phyloP scores from a whole-genome alignment of 2,329 filamentous ascomycete genomes.

The Sporothrix variecibatus region DNA sequence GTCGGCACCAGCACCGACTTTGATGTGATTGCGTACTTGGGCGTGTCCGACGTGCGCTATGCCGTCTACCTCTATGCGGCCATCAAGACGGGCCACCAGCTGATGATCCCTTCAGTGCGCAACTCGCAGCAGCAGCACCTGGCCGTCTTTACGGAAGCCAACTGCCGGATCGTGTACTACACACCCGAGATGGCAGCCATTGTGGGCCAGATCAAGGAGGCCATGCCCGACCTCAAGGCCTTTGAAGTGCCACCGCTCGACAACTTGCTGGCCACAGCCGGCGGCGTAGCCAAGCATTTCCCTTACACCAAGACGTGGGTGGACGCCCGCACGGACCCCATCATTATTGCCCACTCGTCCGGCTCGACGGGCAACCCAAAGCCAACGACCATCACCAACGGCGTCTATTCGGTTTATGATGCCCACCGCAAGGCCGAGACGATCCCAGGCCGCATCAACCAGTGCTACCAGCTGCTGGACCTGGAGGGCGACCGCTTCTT shows the following conservation, averaged over 20 bases:
- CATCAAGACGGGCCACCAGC: constrained; percentile 26
- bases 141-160: constrained; percentile 22
- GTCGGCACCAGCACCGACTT: constrained; percentile 1
- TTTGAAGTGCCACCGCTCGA: background rate
- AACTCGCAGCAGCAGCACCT: constrained; percentile 24
- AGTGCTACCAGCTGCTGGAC: constrained; percentile 28
- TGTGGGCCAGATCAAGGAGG: background rate
- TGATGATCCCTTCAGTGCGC: constrained; percentile 27
- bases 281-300: constrained; percentile 16
- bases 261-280: background rate
- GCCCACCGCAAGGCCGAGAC: constrained; percentile 27
- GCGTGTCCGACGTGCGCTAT: constrained; percentile 27
- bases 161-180: constrained; percentile 23
- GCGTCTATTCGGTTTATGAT: constrained; percentile 29
- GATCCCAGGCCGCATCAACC: constrained; percentile 29
- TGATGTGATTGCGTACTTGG: constrained; percentile 27
- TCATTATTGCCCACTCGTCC: constrained; percentile 31
- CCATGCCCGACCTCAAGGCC: background rate
- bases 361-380: constrained; percentile 31
- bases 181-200: background rate
- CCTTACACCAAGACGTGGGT: constrained; percentile 29
- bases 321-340: constrained; percentile 28
- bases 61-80: constrained; percentile 26
- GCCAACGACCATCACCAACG: constrained; percentile 32
- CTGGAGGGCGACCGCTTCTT: constrained; percentile 30